A percentile compares a stretch with the other conserved stretches of the same genome.
Conservation (phyloP, 495 filamentous ascomycete genomes). For the Penicillium egyptiacum region DNA sequence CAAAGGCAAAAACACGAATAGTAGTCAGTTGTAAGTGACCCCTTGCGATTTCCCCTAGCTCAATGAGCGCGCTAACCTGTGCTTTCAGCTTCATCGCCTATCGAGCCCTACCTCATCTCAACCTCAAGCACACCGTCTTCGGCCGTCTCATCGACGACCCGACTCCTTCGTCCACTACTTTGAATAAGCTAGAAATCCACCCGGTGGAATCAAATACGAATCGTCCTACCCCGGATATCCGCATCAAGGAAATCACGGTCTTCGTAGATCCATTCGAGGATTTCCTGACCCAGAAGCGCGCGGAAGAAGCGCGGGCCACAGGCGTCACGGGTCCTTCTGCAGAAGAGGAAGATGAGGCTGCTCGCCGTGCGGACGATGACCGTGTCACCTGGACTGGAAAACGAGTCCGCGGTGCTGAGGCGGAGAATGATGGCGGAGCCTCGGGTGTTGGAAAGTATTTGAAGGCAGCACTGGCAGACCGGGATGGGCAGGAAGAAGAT, state of each 20-base stretch:
- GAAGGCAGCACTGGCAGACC: constrained; percentile 53
- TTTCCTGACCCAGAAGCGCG: constrained; percentile 60
- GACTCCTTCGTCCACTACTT: constrained; percentile 56
- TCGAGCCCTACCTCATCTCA: constrained; percentile 75
- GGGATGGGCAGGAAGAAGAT: constrained; percentile 44
- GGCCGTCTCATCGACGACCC: constrained; percentile 76
- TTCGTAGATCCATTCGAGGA: constrained; percentile 97
- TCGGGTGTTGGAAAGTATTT: constrained; percentile 75
- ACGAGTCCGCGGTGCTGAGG: constrained; percentile 58
- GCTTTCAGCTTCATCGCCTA: constrained; percentile 76
- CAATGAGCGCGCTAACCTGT: constrained; percentile 8
- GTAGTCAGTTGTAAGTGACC: constrained; percentile 71
- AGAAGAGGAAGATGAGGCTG: constrained; percentile 40
- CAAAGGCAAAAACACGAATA: constrained; percentile 97
- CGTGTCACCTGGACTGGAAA: constrained; percentile 92
- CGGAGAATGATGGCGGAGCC: constrained; percentile 43
- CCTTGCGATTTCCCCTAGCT: not conserved
- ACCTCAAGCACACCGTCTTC: constrained; percentile 96
- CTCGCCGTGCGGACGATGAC: constrained; percentile 79
- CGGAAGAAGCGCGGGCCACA: constrained; percentile 47
- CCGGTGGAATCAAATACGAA: constrained; percentile 66
- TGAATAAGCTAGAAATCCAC: constrained; percentile 70
- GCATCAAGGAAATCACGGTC: constrained; percentile 79
- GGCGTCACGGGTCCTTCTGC: constrained; percentile 29
- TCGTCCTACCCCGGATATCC: constrained; percentile 69